Percentiles rank a stretch among this genome's conserved stretches.
Conservation (phyloP, 2,329 filamentous ascomycete species). For the Lachnellula occidentalis region DNA sequence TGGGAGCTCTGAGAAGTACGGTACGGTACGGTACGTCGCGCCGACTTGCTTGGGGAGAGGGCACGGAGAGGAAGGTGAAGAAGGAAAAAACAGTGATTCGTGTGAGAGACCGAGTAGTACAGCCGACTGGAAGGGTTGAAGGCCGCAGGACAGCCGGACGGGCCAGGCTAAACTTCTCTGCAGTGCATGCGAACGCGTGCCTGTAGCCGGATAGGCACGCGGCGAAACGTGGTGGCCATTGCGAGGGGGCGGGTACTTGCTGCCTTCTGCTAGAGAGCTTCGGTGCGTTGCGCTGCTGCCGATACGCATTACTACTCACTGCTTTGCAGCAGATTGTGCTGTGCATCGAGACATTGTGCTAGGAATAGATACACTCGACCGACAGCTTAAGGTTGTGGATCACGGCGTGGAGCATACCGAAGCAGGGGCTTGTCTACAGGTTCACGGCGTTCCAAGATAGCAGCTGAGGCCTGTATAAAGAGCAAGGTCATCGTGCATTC, state of each 20-base stretch:
- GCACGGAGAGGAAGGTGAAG: background rate
- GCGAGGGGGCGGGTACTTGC: slow-evolving; percentile 23
- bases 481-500: slow-evolving; percentile 26
- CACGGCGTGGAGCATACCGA: slow-evolving; percentile 9
- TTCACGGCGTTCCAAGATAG: slow-evolving; percentile 4
- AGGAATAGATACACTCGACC: slow-evolving; percentile 9
- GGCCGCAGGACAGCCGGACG: slow-evolving; percentile 5
- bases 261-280: slow-evolving; percentile 9
- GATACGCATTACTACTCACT: slow-evolving; percentile 6
- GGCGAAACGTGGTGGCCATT: slow-evolving; percentile 29
- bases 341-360: slow-evolving; percentile 13
- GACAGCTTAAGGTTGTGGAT: slow-evolving; percentile 6
- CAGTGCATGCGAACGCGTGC: slow-evolving; percentile 29
- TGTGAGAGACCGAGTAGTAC: background rate
- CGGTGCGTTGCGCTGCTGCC: slow-evolving; percentile 6
- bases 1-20: slow-evolving; percentile 10
- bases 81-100: background rate
- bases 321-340: slow-evolving; percentile 13
- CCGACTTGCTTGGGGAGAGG: slow-evolving; percentile 4
- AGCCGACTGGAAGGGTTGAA: slow-evolving; percentile 1
- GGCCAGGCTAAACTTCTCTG: background rate
- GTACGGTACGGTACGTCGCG: slow-evolving; percentile 8
- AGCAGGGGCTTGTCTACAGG: slow-evolving; percentile 9
- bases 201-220: slow-evolving; percentile 29
- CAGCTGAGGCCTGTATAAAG: slow-evolving; percentile 18